Percentiles rank a stretch among this genome's conserved stretches.
Conservation (phyloP, 129 eudicot genomes). For the Flaveria trinervia region DNA sequence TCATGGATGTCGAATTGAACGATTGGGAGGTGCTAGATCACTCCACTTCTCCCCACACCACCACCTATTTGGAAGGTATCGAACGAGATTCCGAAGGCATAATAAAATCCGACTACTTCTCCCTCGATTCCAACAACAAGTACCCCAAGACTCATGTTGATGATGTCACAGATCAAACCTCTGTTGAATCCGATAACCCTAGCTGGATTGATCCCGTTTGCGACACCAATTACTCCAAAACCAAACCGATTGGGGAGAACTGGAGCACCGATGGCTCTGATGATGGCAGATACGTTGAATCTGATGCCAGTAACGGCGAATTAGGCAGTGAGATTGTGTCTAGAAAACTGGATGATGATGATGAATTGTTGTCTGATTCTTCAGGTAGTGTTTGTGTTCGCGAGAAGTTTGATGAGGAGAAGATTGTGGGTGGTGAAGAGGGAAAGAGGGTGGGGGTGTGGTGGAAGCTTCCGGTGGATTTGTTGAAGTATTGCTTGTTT, state of each 20-base stretch:
- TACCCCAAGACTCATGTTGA: conserved; percentile 1
- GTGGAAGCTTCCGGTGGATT: conserved; percentile 91
- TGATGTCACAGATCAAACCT: conserved; percentile 35
- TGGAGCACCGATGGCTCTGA: conserved; percentile 51
- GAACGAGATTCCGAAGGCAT: conserved; percentile 45
- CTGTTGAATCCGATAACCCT: conserved; percentile 54
- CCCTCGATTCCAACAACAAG: conserved; percentile 43
- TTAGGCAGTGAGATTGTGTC: neutral
- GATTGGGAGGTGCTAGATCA: conserved; percentile 77
- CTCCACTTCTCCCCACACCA: conserved; percentile 23
- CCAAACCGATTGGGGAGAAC: conserved; percentile 41
- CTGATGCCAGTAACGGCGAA: conserved; percentile 34
- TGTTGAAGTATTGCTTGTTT: conserved; percentile 61
- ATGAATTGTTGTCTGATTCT: conserved; percentile 36
- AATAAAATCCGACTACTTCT: conserved; percentile 67
- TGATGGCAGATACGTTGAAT: conserved; percentile 33
- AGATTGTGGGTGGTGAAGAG: conserved; percentile 25
- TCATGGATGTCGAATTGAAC: conserved; percentile 43
- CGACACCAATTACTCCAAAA: conserved; percentile 30
- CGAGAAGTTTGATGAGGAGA: conserved; percentile 35
- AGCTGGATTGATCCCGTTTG: conserved; percentile 73
- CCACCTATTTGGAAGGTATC: conserved; percentile 40
- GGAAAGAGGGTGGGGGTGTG: conserved; percentile 44
- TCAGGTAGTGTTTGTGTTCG: conserved; percentile 13
- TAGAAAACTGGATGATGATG: neutral